These are phyloP conservation scores for Geranomyces variabilis DNA, from an alignment of 192 early-diverging fungal species.

Conservation along the genomic window DNA sequence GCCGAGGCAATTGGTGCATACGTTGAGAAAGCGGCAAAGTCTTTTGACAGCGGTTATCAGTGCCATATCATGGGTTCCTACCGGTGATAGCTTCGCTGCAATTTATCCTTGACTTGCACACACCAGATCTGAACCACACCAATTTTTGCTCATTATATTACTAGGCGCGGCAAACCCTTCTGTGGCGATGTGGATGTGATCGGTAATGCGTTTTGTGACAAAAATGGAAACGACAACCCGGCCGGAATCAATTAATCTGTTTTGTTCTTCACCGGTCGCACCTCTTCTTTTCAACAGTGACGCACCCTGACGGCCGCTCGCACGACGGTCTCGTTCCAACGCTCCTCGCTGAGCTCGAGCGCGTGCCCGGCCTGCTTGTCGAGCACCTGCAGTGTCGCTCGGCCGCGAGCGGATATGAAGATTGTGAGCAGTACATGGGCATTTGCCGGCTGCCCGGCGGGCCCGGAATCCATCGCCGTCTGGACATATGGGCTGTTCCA, in stretches of 20 bases:
- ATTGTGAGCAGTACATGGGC: constrained; percentile 38
- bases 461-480: constrained; percentile 33
- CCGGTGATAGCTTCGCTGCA: too few relatives aligned
- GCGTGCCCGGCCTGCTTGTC: constrained; percentile 18
- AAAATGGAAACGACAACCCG: too few relatives aligned
- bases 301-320: constrained; percentile 20
- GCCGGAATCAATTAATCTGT: too few relatives aligned
- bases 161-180: constrained; percentile 42
- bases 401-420: background rate
- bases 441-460: constrained; percentile 36
- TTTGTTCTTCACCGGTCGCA: too few relatives aligned
- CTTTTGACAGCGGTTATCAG: constrained; percentile 34
- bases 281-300: constrained; percentile 22
- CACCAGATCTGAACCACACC: too few relatives aligned
- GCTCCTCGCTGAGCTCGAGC: constrained; percentile 26
- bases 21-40: constrained; percentile 21
- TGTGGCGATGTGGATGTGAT: constrained; percentile 56
- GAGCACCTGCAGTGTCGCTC: constrained; percentile 25
- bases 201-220: constrained; percentile 19
- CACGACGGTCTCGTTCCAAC: constrained; percentile 20
- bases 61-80: constrained; percentile 47
- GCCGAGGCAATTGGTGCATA: constrained; percentile 31
- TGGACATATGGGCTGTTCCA: constrained; percentile 50
- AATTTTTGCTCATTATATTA: too few relatives aligned
- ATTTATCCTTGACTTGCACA: too few relatives aligned